phyloP scores from a whole-genome alignment of 208 protist genomes.

The Trypanosoma cruzi region DNA sequence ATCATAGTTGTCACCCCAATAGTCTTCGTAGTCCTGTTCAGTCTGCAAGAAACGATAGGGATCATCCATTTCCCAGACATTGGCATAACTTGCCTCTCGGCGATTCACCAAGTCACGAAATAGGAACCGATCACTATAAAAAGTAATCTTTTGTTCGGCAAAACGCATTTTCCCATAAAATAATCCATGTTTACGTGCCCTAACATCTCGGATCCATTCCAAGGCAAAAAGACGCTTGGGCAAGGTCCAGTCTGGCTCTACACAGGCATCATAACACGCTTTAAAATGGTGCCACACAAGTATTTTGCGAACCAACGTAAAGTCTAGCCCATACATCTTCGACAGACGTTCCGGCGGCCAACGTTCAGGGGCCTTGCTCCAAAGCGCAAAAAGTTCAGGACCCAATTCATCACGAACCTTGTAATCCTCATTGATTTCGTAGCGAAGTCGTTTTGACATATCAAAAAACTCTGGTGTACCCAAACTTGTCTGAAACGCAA shows the following conservation, averaged over 20 bases:
- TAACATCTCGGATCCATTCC: conserved; percentile 92
- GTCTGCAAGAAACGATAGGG: conserved; percentile 95
- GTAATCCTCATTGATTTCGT: conserved; percentile 95
- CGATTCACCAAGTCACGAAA: conserved; percentile 93
- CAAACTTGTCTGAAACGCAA: conserved; percentile 91
- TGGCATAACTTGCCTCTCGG: conserved; percentile 93
- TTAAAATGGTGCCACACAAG: conserved; percentile 95
- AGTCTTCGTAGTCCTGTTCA: conserved; percentile 94
- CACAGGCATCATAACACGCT: conserved; percentile 94
- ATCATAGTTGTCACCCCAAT: conserved; percentile 96
- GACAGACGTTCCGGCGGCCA: conserved; percentile 94
- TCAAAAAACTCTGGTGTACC: conserved; percentile 94
- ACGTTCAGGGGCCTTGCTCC: conserved; percentile 92
- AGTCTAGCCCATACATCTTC: conserved; percentile 95
- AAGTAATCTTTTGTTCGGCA: conserved; percentile 94
- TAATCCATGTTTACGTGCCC: conserved; percentile 87
- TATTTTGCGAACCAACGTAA: conserved; percentile 92
- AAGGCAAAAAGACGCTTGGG: conserved; percentile 93
- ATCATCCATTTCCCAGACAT: conserved; percentile 96
- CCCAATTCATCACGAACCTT: conserved; percentile 94
- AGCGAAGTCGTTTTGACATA: conserved; percentile 90
- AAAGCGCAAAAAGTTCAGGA: conserved; percentile 93
- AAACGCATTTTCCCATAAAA: conserved; percentile 94
- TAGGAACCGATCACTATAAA: conserved; percentile 94
- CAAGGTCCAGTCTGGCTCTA: conserved; percentile 93